These are phyloP conservation scores for Globisporangium heterothallicum DNA, from an alignment of 352 stramenopile species.

Conservation along the genomic window DNA sequence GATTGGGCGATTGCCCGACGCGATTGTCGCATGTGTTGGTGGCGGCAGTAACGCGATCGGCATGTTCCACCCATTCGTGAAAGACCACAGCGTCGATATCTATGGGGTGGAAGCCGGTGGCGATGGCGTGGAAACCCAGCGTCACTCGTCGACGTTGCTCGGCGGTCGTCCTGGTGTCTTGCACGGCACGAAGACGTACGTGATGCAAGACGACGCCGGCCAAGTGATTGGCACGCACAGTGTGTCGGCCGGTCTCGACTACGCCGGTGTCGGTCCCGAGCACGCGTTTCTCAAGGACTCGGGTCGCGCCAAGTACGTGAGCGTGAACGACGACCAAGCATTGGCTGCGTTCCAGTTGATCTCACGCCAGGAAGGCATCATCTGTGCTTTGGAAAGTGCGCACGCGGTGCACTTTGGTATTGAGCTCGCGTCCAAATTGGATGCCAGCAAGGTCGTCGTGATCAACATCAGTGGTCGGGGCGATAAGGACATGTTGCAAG, in stretches of 20 bases:
- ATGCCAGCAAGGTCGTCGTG: conserved; percentile 90
- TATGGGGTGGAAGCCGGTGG: conserved; percentile 96
- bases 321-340: conserved; percentile 95
- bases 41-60: conserved; percentile 98
- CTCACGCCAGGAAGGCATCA: conserved; percentile 96
- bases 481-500: conserved; percentile 99
- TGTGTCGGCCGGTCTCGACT: conserved; percentile 95
- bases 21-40: conserved; percentile 96
- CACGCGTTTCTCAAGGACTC: conserved; percentile 96
- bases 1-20: conserved; percentile 92
- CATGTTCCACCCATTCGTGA: conserved; percentile 96
- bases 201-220: conserved; percentile 94
- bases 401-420: conserved; percentile 95
- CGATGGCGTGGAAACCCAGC: conserved; percentile 81
- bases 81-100: conserved; percentile 91
- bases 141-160: conserved; percentile 94
- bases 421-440: conserved; percentile 88
- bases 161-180: conserved; percentile 94
- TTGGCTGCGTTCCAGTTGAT: conserved; percentile 95
- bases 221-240: conserved; percentile 96
- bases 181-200: conserved; percentile 96
- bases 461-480: conserved; percentile 97
- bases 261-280: conserved; percentile 96
- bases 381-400: conserved; percentile 95
- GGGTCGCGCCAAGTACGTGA: conserved; percentile 94